Evolutionary conservation across 495 filamentous ascomycete species (phyloP), one percentile per base, ranked within the genome.

Genomic region (Oidiodendron maius): DNA sequence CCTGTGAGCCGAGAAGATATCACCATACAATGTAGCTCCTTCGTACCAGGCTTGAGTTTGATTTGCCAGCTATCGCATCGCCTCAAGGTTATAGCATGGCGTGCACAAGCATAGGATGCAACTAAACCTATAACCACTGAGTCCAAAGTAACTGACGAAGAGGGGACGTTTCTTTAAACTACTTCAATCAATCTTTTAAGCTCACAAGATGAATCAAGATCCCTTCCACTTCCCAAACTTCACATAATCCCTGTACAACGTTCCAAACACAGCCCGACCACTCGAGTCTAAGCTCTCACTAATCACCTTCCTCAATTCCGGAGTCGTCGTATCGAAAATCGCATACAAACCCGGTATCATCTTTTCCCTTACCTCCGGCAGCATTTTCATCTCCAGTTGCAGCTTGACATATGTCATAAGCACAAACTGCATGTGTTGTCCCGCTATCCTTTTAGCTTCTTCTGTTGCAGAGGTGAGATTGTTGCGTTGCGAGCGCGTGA

Each of bases 401-500:
- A 78, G 75, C 49, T 77, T 69, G 48, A 86, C 75, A 60, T 90
- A 95, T 47, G 78, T 68, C 68, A 81, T 81, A 25, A 95, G 65
- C 18, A 94, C 63, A 43, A 81, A 78, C 58, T 81, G 82, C 61
- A 93, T 73, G 65, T 87, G 78, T 62, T 85, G 80, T 0, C 86
- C 86, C 0, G 85, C 86, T 53, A 83, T 84, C 5, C 80, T 76
- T 61, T 83, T 83, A 22, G 86, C 87, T 44, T 79, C 82, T 53
- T 87, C 85, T 5, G 83, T 84, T 47, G 87, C 81, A 47, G 90
- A 88, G 42, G 80, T 83, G 13, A 96, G 74, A 42, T 56, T 63
- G 20, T 56, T 55, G 35, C 62, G 73, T 21, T 59, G 50, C n/a
- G 70, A 63, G 12, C 74, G 69, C 4, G 81, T 68, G 1, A 89